Conservation (phyloP, 2,329 filamentous ascomycete genomes). For the Xylariaceae sp. region DNA sequence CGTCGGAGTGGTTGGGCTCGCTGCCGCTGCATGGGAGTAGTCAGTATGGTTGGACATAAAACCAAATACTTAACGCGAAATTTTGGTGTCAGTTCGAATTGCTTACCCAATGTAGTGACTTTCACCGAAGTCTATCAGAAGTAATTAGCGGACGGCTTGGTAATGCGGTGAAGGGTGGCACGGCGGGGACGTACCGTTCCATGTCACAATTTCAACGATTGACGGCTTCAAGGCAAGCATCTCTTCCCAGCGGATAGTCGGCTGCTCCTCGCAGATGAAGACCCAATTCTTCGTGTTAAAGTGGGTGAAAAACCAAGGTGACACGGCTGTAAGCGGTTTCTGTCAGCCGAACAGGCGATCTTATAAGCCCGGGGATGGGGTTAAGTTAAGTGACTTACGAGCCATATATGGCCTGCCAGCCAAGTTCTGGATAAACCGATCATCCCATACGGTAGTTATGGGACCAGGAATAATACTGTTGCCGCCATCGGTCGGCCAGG, state of each 20-base stretch:
- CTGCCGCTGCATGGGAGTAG: conserved; percentile 5
- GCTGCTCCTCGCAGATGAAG: conserved; percentile 21
- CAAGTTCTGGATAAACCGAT: conserved; percentile 15
- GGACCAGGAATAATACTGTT: conserved; percentile 22
- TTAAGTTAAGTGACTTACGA: conserved; percentile 3
- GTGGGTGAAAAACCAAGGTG: conserved; percentile 23
- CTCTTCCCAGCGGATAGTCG: conserved; percentile 19
- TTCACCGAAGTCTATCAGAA: conserved; percentile 10
- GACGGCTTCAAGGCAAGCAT: conserved; percentile 16
- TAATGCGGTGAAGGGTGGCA: neutral
- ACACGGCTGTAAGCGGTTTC: conserved; percentile 4
- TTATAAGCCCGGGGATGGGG: too few species aligned
- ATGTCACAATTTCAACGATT: conserved; percentile 20
- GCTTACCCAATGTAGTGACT: conserved; percentile 13
- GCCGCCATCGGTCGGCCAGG: conserved; percentile 21
- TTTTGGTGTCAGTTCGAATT: neutral
- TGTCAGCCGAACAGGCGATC: neutral
- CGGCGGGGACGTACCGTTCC: conserved; percentile 15
- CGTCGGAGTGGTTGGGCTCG: conserved; percentile 19
- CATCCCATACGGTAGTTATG: conserved; percentile 21
- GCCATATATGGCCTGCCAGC: conserved; percentile 21
- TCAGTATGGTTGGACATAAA: neutral
- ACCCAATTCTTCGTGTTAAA: conserved; percentile 24
- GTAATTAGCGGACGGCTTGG: neutral
- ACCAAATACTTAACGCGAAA: neutral